These are phyloP conservation scores for Saprolegnia diclina DNA, from an alignment of 352 stramenopile genomes.

Conservation along the genomic window DNA sequence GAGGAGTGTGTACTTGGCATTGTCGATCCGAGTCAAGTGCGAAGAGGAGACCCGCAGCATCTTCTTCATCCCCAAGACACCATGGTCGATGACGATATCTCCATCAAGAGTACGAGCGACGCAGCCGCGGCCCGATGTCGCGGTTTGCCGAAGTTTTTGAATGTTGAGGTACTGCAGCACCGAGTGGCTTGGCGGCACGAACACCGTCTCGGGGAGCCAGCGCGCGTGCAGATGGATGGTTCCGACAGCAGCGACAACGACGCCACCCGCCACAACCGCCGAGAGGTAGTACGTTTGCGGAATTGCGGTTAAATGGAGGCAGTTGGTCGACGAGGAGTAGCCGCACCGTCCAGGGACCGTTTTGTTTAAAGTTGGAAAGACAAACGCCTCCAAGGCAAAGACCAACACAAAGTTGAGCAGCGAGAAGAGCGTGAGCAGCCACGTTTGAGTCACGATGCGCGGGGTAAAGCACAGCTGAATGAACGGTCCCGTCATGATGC, in stretches of 20 bases:
- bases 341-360: not conserved
- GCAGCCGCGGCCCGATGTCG: not conserved
- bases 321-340: not conserved
- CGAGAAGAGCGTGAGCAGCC: not conserved
- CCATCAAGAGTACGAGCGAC: not conserved
- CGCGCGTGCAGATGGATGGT: not conserved
- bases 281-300: not conserved
- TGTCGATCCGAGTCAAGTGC: not conserved
- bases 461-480: not conserved
- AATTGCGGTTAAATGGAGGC: not conserved
- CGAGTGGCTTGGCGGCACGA: not conserved
- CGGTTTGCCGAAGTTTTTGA: not conserved
- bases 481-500: not conserved
- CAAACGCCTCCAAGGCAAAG: not conserved
- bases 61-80: constrained; percentile 30
- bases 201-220: not conserved
- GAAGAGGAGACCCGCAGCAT: constrained; percentile 27
- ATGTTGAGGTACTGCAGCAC: not conserved
- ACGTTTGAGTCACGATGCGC: not conserved
- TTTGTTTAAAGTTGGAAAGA: not conserved
- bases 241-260: not conserved
- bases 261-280: not conserved
- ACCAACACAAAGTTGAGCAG: not conserved
- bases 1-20: not conserved
- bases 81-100: not conserved